Percentiles rank a stretch among this genome's conserved stretches.
Conservation (phyloP, 2,329 filamentous ascomycete species). For the Penicillium expansum region DNA sequence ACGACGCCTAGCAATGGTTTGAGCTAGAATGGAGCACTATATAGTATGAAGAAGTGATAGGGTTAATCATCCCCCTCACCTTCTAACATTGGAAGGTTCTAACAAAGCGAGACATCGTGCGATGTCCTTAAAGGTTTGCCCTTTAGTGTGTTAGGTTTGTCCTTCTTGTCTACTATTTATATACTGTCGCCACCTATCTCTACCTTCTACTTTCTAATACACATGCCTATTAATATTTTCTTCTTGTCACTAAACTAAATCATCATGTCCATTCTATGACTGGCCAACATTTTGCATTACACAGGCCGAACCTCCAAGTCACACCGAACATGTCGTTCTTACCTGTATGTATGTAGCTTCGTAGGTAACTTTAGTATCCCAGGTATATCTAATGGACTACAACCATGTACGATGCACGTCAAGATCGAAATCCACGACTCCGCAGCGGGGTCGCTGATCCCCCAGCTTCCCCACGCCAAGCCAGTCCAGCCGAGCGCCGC, state of each 20-base stretch:
- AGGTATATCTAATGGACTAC: background rate
- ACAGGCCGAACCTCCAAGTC: background rate
- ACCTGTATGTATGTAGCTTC: background rate
- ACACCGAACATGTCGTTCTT: no score
- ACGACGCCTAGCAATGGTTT: background rate
- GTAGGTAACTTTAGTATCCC: background rate
- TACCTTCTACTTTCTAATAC: background rate
- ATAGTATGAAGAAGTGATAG: background rate
- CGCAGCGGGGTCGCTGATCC: constrained; percentile 7
- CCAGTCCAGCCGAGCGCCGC: background rate
- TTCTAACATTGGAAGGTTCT: background rate
- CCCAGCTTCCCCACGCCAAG: no score
- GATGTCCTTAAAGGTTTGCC: background rate
- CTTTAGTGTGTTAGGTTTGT: background rate
- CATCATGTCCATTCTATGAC: background rate
- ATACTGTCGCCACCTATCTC: background rate
- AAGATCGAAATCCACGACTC: background rate
- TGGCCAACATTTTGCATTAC: background rate
- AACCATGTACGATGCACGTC: background rate
- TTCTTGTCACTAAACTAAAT: background rate
- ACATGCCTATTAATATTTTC: no score
- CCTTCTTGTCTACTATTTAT: background rate
- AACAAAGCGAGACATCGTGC: background rate
- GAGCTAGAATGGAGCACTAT: background rate
- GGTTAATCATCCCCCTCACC: background rate